These are phyloP conservation scores for Cryphonectria nitschkei DNA, from an alignment of 2,329 filamentous ascomycete species.

Conservation along the genomic window DNA sequence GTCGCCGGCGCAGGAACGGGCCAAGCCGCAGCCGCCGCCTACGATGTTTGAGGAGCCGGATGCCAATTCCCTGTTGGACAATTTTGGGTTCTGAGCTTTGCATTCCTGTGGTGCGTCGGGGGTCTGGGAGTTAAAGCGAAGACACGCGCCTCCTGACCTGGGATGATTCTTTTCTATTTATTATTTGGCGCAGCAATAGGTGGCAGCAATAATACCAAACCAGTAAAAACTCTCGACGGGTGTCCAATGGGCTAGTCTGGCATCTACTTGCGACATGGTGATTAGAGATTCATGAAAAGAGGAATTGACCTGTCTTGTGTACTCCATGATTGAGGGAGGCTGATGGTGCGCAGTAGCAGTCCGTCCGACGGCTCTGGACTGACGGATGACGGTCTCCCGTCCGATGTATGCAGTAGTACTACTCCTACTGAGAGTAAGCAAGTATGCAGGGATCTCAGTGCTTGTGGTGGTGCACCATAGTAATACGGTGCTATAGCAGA, in stretches of 20 bases:
- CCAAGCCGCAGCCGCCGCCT: slow-evolving; percentile 58
- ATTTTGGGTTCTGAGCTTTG: slow-evolving; percentile 76
- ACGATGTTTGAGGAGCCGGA: slow-evolving; percentile 93
- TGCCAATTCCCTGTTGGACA: slow-evolving; percentile 83
- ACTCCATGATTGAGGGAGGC: neutral
- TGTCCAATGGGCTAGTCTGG: neutral
- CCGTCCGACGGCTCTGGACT: neutral
- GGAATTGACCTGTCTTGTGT: no score
- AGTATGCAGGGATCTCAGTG: neutral
- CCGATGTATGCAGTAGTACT: neutral
- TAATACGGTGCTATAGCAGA: neutral
- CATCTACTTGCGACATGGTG: neutral
- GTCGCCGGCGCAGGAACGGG: slow-evolving; percentile 57
- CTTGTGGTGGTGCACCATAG: neutral
- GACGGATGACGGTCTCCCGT: neutral
- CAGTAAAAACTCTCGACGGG: neutral
- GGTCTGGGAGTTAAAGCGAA: neutral
- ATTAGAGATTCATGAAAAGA: no score
- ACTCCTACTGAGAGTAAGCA: no score
- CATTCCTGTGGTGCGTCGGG: neutral
- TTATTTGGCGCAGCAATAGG: neutral
- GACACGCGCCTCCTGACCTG: neutral
- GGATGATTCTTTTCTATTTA: neutral
- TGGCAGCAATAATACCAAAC: neutral
- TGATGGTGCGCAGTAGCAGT: neutral